Evolutionary conservation across 345 rosid genomes (phyloP), one percentile per base, ranked within the genome.

Genomic region (Camelina hispida): DNA sequence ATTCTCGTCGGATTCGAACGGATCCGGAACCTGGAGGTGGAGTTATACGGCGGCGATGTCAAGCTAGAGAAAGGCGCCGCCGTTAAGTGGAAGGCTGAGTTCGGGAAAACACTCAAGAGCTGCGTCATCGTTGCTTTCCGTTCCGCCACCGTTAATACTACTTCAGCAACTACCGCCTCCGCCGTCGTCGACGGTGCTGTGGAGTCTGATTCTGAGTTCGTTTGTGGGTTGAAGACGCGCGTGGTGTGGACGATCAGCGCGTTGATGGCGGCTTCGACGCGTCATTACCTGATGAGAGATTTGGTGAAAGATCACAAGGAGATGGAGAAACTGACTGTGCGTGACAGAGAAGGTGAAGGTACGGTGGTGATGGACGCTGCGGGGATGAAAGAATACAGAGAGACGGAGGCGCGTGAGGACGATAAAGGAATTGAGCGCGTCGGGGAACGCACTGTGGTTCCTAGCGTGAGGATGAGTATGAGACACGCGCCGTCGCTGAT

Each of bases 161-260:
- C 30, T 59, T 55, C 11, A 28, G 56, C 58, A 20, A 2, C 73
- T 1, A 51, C 71, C 7, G 76, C 46, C n/a, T 7, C 75, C 37
- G 42, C 65, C 40, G 40, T 14, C 47, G 16, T 47, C 32, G 72
- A 71, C 61, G 64, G 58, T 32, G 63, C 17, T 3, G 73, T 53
- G 40, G 81, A 78, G 69, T 40, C 77, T 0, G 81, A 78, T 23
- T 66, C 73, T 0, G 81, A 78, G 73, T 78, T 78, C 17, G 81
- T 72, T 3, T 66, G 81, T 35, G 81, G 81, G 2, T 25, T 78
- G 25, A 78, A 78, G 46, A 78, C 81, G 69, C 81, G 81, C 65
- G 81, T 78, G 44, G 65, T 78, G 73, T 78, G 81, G 81, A 78
- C 81, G 53, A 72, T 78, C 9, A 72, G 73, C 69, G 81, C 81